Evolutionary conservation across 2,329 filamentous ascomycete species (phyloP).

Genomic region (Exophiala aquamarina): DNA sequence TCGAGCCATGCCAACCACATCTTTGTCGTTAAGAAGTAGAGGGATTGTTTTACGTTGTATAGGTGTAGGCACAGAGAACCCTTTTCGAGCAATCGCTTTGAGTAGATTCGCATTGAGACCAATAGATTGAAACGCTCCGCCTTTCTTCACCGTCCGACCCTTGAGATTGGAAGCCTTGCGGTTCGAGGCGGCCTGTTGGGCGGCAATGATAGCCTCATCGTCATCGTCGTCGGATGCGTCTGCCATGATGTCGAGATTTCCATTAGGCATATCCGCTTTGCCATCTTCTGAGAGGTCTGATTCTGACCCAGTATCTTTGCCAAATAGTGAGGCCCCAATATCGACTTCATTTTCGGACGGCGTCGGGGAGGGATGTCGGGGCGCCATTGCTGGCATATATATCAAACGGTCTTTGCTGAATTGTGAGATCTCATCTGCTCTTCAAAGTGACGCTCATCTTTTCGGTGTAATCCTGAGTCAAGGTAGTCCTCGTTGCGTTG

Average conservation of each 20-base stretch:
- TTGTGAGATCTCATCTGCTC: too few relatives aligned
- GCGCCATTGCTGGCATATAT: conserved; percentile 11
- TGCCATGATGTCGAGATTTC: conserved; percentile 36
- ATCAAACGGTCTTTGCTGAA: too few relatives aligned
- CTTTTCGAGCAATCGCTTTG: conserved; percentile 89
- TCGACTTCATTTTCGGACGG: conserved; percentile 89
- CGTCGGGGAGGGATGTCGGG: conserved; percentile 68
- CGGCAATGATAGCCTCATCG: conserved; percentile 88
- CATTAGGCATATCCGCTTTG: conserved; percentile 30
- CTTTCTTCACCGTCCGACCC: conserved; percentile 86
- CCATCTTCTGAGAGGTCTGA: conserved; percentile 35
- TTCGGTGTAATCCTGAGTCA: too few relatives aligned
- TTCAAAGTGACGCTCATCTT: too few relatives aligned
- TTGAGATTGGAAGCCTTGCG: conserved; percentile 80
- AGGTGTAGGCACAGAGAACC: conserved; percentile 92
- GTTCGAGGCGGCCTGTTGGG: conserved; percentile 82
- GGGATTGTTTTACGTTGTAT: conserved; percentile 98
- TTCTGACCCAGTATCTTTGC: conserved; percentile 56
- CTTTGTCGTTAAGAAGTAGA: conserved; percentile 80
- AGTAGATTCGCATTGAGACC: conserved; percentile 78
- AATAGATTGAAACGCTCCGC: conserved; percentile 96
- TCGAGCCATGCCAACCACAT: conserved; percentile 98
- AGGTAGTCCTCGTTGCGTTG: too few relatives aligned
- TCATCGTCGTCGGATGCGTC: conserved; percentile 56
- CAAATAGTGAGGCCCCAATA: conserved; percentile 76